Base-by-base conservation (phyloP, 352 stramenopile genomes). In the Thalassiosira hispida region DNA sequence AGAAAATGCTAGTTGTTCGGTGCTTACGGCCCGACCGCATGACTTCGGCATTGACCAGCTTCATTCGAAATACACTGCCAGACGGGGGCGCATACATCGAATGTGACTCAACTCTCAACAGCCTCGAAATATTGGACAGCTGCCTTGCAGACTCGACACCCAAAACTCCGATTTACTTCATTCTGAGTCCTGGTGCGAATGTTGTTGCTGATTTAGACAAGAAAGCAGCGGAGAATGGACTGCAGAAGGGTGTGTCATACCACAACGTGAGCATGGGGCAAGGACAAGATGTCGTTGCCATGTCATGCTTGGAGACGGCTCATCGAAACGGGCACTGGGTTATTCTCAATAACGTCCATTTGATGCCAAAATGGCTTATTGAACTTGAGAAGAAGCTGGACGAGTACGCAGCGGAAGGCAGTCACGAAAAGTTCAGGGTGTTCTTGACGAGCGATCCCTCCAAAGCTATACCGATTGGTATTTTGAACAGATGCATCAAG, bases 181-280 rank as follows among this genome's bases (percentile, higher is more conserved):
- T 98, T 78, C 87, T 98, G 16, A 98, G 94, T 22, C 96, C 96
- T 3, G 96, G 96, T 33, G 96, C 96, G 0, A 97, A 99, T 81
- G 96, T 98, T 12, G 96, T 98, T 33, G 95, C 93, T 0, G 95
- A 97, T 47, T 87, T 99, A 25, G 97, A 99, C 73, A 95, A 96
- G 52, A 93, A 98, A 40, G 97, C 96, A 9, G 79, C 95, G 16
- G 98, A 98, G 75, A 97, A 98, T 85, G 95, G 95, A 29, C 97
- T 98, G 53, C 95, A 98, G 67, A 97, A 97, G 69, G 96, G 97
- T 53, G 92, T 97, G 62, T 98, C 94, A 47, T 99, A 99, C 81
- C 95, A 98, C 83, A 98, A 98, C 73, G 96, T 99, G 51, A 98
- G 94, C 42, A 98, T 99, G 96, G 97, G 97, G 1, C 96, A 99